A percentile compares a stretch with the other conserved stretches of the same genome.
phyloP scores from a whole-genome alignment of 192 early-diverging fungal genomes.

The Chytriomyces sp. region DNA sequence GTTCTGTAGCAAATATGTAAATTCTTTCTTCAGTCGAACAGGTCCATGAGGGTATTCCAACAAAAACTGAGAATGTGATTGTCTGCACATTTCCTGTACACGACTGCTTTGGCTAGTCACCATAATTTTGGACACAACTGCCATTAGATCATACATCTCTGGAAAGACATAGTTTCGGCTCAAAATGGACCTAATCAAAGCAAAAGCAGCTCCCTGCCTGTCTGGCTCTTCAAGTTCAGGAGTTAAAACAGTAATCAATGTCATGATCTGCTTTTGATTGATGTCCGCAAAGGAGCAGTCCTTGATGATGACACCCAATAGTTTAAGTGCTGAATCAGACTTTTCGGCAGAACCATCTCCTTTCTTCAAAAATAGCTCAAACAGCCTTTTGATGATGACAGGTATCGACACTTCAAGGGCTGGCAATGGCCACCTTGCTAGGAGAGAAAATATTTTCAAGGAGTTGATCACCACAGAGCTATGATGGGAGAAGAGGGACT shows the following conservation, averaged over 20 bases:
- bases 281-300: slow-evolving; percentile 71
- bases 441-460: slow-evolving; percentile 69
- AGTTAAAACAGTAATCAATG: slow-evolving; percentile 75
- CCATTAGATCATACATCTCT: slow-evolving; percentile 94
- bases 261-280: slow-evolving; percentile 73
- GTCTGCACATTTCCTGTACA: slow-evolving; percentile 82
- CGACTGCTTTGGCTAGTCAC: slow-evolving; percentile 80
- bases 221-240: slow-evolving; percentile 91
- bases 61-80: slow-evolving; percentile 85
- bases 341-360: slow-evolving; percentile 60
- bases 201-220: slow-evolving; percentile 77
- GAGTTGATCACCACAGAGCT: slow-evolving; percentile 66
- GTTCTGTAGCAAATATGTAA: slow-evolving; percentile 89
- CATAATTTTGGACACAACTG: slow-evolving; percentile 74
- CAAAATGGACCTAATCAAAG: slow-evolving; percentile 85
- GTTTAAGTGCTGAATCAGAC: slow-evolving; percentile 78
- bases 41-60: slow-evolving; percentile 94
- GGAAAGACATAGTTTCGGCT: slow-evolving; percentile 80
- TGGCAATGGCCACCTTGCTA: slow-evolving; percentile 76
- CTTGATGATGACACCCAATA: slow-evolving; percentile 80
- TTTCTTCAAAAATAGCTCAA: slow-evolving; percentile 70
- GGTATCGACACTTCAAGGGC: slow-evolving; percentile 66
- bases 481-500: slow-evolving; percentile 83
- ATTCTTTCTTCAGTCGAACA: slow-evolving; percentile 75
- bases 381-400: slow-evolving; percentile 75